Percentiles rank a stretch among this genome's conserved stretches.
Evolutionary conservation across 1,139 yeast species (phyloP).

Genomic region (Magnusiomyces magnusii): DNA sequence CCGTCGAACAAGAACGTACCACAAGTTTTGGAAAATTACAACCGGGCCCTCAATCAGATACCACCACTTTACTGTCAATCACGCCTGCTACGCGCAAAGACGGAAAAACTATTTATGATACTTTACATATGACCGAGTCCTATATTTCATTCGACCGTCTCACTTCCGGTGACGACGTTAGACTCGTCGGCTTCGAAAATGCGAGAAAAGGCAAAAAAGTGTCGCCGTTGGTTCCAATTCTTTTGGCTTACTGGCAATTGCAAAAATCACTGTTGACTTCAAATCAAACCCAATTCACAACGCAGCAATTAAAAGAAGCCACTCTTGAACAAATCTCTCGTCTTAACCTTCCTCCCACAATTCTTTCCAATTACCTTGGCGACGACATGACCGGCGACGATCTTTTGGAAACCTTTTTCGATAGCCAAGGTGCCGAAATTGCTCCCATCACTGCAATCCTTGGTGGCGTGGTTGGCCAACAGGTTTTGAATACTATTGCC

Average conservation of each 20-base stretch:
- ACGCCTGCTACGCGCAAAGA: conserved; percentile 34
- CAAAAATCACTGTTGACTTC: conserved; percentile 23
- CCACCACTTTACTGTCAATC: conserved; percentile 48
- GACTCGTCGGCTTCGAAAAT: neutral
- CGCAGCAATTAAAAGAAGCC: conserved; percentile 30
- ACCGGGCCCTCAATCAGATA: conserved; percentile 43
- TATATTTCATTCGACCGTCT: conserved; percentile 34
- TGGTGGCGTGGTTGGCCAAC: conserved; percentile 90
- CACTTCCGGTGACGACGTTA: neutral
- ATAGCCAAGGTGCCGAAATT: conserved; percentile 52
- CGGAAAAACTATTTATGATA: conserved; percentile 40
- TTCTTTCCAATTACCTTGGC: conserved; percentile 28
- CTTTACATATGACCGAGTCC: conserved; percentile 48
- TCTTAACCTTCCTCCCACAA: conserved; percentile 39
- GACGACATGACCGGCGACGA: too few species aligned
- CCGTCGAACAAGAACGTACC: conserved; percentile 43
- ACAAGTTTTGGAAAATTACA: conserved; percentile 36
- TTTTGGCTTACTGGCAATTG: conserved; percentile 44
- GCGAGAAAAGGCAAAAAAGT: conserved; percentile 41
- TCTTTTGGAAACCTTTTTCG: conserved; percentile 20
- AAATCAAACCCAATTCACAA: conserved; percentile 9
- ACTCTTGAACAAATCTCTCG: conserved; percentile 33
- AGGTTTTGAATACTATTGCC: conserved; percentile 74
- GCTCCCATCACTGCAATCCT: conserved; percentile 82
- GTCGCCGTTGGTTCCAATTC: conserved; percentile 53